Percentiles rank a stretch among this genome's conserved stretches.
Evolutionary conservation across 192 early-diverging fungal species (phyloP).

Genomic region (Cetraspora pellucida): DNA sequence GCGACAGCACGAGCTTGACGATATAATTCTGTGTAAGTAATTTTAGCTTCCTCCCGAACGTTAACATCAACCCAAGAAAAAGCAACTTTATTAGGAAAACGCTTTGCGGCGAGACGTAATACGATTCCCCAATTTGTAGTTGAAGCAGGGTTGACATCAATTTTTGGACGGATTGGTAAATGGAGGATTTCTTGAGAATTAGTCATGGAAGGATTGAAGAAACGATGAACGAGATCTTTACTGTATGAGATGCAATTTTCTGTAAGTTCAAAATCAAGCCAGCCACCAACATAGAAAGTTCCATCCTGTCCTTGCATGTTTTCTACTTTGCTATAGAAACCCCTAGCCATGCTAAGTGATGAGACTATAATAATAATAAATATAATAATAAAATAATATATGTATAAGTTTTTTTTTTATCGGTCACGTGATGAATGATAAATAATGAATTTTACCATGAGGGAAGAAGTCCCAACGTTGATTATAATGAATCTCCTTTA

Average conservation of each 20-base stretch:
- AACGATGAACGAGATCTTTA: conserved; percentile 5
- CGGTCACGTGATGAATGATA: neutral
- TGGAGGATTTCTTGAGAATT: neutral
- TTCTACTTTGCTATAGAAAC: conserved; percentile 20
- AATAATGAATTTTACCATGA: conserved; percentile 16
- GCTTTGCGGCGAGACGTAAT: neutral
- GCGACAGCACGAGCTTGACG: conserved; percentile 15
- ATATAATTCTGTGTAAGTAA: neutral
- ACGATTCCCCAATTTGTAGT: conserved; percentile 1
- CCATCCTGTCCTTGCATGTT: conserved; percentile 23
- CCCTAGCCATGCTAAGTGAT: conserved; percentile 8
- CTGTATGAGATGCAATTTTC: conserved; percentile 15
- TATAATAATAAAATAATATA: neutral
- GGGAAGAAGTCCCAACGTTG: conserved; percentile 31
- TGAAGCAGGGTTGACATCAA: conserved; percentile 8
- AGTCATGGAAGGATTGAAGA: neutral
- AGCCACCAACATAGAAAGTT: conserved; percentile 21
- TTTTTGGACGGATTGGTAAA: neutral
- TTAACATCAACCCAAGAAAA: conserved; percentile 22
- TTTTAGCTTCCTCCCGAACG: neutral
- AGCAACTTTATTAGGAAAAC: conserved; percentile 1
- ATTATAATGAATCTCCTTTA: conserved; percentile 29
- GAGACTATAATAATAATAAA: conserved; percentile 18
- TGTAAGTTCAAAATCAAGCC: conserved; percentile 23
- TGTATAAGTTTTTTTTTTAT: neutral